Conservation (phyloP, 176 grass and related monocot species). For the Oryza rufipogon region DNA sequence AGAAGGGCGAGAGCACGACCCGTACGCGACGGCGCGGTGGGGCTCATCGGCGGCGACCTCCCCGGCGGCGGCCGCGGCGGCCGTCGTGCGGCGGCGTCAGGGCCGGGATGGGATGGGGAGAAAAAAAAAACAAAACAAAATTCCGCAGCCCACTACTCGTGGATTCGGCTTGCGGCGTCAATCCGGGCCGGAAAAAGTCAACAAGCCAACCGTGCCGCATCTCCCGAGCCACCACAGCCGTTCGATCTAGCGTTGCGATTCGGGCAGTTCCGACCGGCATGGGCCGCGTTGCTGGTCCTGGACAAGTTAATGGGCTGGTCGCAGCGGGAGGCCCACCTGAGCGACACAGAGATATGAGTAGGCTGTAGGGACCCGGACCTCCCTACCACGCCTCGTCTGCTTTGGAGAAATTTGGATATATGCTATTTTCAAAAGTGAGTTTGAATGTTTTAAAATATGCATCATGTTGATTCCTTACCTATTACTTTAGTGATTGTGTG, state of each 20-base stretch:
- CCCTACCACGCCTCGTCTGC: too few relatives aligned
- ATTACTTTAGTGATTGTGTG: too few relatives aligned
- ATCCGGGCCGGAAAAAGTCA: constrained; percentile 19
- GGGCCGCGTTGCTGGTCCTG: neutral
- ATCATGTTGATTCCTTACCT: too few relatives aligned
- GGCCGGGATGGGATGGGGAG: neutral
- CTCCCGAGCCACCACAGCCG: neutral
- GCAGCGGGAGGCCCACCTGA: neutral
- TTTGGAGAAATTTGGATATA: too few relatives aligned
- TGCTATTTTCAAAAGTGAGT: too few relatives aligned
- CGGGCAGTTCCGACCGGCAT: neutral
- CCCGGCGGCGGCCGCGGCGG: neutral
- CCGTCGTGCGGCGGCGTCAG: neutral
- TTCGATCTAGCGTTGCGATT: neutral
- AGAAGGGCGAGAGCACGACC: neutral
- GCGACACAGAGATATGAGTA: neutral
- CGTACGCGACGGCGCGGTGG: neutral
- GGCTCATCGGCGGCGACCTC: constrained; percentile 31
- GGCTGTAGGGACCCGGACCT: too few relatives aligned
- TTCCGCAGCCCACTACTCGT: neutral
- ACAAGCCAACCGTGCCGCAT: neutral
- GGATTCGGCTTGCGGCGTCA: constrained; percentile 23
- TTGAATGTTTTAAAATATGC: too few relatives aligned
- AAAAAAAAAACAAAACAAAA: neutral
- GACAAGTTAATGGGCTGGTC: neutral